A percentile compares a stretch with the other conserved stretches of the same genome.
These are phyloP conservation scores for Cercospora janseana DNA, from an alignment of 2,329 filamentous ascomycete species.

Conservation along the genomic window DNA sequence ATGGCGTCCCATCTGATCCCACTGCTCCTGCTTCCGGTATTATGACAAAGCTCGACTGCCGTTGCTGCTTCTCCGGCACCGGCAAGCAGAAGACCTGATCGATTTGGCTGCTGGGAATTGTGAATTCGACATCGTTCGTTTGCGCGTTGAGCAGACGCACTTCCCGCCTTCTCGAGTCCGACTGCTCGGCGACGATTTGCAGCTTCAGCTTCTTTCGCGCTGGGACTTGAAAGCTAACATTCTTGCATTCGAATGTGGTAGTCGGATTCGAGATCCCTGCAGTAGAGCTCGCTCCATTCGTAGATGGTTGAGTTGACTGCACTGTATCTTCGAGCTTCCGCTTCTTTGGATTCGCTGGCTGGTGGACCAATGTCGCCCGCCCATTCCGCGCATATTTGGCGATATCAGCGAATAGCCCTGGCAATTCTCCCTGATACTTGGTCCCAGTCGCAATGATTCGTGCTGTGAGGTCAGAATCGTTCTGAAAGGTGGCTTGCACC, in stretches of 20 bases:
- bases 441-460: conserved; percentile 23
- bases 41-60: conserved; percentile 62
- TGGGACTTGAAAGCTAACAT: conserved; percentile 61
- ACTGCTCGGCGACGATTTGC: conserved; percentile 48
- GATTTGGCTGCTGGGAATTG: conserved; percentile 52
- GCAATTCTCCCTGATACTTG: conserved; percentile 25
- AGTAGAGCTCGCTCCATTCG: conserved; percentile 13
- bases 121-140: conserved; percentile 38
- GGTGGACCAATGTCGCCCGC: conserved; percentile 24
- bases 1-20: conserved; percentile 34
- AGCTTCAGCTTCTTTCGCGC: conserved; percentile 63
- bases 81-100: conserved; percentile 61
- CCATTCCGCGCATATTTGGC: conserved; percentile 42
- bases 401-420: conserved; percentile 50
- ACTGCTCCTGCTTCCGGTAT: conserved; percentile 54
- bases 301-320: conserved; percentile 6
- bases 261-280: conserved; percentile 36
- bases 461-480: conserved; percentile 18
- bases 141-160: conserved; percentile 32
- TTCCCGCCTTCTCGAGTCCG: conserved; percentile 28
- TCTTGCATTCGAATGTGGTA: conserved; percentile 48
- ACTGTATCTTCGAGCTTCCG: conserved; percentile 49
- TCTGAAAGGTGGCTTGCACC: conserved; percentile 24
- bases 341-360: conserved; percentile 43
- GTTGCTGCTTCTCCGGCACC: conserved; percentile 62